A percentile compares a stretch with the other conserved stretches of the same genome.
Evolutionary conservation across 148 eudicot genomes (phyloP).

Genomic region (Rhododendron vialii): DNA sequence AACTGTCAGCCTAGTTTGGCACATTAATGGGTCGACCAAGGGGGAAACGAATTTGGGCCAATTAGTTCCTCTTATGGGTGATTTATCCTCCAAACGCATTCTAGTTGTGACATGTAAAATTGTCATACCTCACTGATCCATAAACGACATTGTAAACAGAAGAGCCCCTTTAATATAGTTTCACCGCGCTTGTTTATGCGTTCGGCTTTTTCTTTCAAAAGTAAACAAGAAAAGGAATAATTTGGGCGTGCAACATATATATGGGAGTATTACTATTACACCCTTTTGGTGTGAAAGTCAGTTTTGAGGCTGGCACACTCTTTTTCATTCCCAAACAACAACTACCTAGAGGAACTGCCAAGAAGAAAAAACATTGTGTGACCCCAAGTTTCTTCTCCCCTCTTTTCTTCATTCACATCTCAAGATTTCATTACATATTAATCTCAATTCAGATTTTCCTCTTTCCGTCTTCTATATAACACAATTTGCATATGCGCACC

Average conservation of each 20-base stretch:
- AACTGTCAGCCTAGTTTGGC: background rate
- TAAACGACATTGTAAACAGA: background rate
- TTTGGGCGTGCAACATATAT: background rate
- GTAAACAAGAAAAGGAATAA: background rate
- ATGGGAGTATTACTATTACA: background rate
- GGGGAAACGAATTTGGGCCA: background rate
- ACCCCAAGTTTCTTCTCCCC: background rate
- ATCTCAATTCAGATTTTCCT: background rate
- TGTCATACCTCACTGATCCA: background rate
- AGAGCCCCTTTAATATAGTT: background rate
- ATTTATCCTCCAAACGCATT: background rate
- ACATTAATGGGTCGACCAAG: no score
- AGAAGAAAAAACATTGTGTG: background rate
- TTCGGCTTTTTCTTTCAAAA: background rate
- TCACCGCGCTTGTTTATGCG: background rate
- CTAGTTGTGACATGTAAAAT: background rate
- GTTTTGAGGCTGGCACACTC: background rate
- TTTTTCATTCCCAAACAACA: background rate
- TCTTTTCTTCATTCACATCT: background rate
- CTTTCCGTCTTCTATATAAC: background rate
- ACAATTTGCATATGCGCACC: background rate
- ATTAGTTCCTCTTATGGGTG: background rate
- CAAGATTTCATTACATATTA: background rate
- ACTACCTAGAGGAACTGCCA: background rate
- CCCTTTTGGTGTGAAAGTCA: background rate